Base-by-base conservation (phyloP, 202 grass and related monocot genomes). In the Panicum hallii region DNA sequence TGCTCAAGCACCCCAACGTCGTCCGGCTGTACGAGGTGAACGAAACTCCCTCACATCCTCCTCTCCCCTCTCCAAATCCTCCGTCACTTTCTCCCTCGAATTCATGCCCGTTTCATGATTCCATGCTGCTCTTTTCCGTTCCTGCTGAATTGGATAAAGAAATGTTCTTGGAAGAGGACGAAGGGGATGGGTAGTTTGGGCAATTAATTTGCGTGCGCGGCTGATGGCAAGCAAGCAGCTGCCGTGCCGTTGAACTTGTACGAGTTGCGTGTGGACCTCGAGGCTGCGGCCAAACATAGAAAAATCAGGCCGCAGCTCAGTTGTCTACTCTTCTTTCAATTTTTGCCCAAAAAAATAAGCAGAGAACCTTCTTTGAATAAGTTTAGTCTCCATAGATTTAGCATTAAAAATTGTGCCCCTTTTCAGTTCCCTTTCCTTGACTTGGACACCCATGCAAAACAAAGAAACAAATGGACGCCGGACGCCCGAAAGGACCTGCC, bases 1-100 rank as follows among this genome's bases (percentile, higher is more conserved):
- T 95, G 72, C 89, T 98, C 83, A 93, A 76, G 78, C 95, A 98
- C 63, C 93, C 95, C 61, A 88, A 95, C 63, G 89, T 98, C 70
- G 95, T 98, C 82, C 80, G 91, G 0, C 78, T 98, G 3, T 81
- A 90, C 78, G 95, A 98, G 95, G 95, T 98, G 20, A 32, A 32
- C 32, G 32, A 79, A 65, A 9, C 56, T 11, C n/a, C 56, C 11
- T 49, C 30, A 0, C 0, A 4, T 0, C 54, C 11, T 42, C 34
- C 38, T 30, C 8, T 36, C 61, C 16, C 5, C 12, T 14, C 58
- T 7, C 9, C 15, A 30, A 42, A 57, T 58, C 23, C 30, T 0
- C 4, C 5, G 9, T 26, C 2, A 23, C 9, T 15, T 30, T 58
- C 20, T 28, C 22, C 11, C 58, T 13, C 11, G 5, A 9, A 26